phyloP scores from a whole-genome alignment of 192 early-diverging fungal genomes.

The Umbelopsis sp. region DNA sequence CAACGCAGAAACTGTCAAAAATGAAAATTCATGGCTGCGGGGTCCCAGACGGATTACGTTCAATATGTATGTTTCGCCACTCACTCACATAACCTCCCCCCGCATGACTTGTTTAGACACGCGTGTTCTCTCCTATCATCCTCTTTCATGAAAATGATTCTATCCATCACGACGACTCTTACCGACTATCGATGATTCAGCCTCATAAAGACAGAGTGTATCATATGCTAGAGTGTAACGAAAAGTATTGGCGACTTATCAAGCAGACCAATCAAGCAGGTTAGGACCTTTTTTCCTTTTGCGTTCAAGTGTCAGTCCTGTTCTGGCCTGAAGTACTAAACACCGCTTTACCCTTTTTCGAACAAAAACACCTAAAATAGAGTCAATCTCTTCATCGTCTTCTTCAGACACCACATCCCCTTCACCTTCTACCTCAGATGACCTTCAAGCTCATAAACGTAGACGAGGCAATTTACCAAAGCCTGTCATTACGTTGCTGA shows the following conservation, averaged over 20 bases:
- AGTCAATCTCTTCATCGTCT: constrained; percentile 13
- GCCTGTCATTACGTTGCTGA: constrained; percentile 55
- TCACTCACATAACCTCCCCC: no score
- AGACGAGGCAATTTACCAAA: constrained; percentile 65
- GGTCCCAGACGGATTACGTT: no score
- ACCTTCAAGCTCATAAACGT: constrained; percentile 12
- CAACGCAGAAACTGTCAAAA: constrained; percentile 1
- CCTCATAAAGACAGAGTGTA: constrained; percentile 27
- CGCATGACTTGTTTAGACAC: constrained; percentile 23
- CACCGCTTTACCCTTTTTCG: constrained; percentile 3
- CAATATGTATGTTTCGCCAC: background rate
- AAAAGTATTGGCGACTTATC: constrained; percentile 19
- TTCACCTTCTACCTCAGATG: background rate
- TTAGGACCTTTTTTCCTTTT: constrained; percentile 9
- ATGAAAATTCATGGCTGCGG: background rate
- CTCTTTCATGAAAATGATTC: constrained; percentile 30
- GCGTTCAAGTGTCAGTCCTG: background rate
- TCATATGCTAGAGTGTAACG: constrained; percentile 25
- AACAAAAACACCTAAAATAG: constrained; percentile 12
- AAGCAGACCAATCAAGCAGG: constrained; percentile 18
- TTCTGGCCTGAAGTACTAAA: background rate
- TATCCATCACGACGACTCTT: background rate
- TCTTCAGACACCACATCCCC: background rate
- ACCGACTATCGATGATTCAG: constrained; percentile 9
- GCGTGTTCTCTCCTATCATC: constrained; percentile 35